These are phyloP conservation scores for Fusarium sp. DNA, from an alignment of 2,329 filamentous ascomycete genomes.

Conservation along the genomic window DNA sequence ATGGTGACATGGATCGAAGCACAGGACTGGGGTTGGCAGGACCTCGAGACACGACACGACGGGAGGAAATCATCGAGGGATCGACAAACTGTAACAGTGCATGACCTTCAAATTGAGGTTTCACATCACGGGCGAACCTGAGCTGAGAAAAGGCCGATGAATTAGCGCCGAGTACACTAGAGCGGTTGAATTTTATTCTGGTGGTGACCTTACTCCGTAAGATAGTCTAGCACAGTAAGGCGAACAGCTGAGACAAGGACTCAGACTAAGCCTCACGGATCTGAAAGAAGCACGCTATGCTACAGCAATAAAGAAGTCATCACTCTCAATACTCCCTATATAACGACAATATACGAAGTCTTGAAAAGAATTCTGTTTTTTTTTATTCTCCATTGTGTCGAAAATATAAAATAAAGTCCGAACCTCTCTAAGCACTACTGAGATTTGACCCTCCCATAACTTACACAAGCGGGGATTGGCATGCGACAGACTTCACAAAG, in stretches of 20 bases:
- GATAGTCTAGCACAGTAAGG: slow-evolving; percentile 19
- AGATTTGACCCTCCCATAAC: not conserved
- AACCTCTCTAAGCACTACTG: not conserved
- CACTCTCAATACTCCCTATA: no score
- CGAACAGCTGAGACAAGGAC: slow-evolving; percentile 31
- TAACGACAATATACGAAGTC: not conserved
- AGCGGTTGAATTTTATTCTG: slow-evolving; percentile 27
- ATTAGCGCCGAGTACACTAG: slow-evolving; percentile 7
- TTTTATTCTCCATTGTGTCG: no score
- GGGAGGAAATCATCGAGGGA: slow-evolving; percentile 23
- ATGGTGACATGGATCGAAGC: slow-evolving; percentile 39
- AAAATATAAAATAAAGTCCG: not conserved
- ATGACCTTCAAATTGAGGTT: slow-evolving; percentile 30
- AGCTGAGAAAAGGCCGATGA: slow-evolving; percentile 31
- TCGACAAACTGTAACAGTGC: slow-evolving; percentile 21
- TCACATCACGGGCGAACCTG: slow-evolving; percentile 43
- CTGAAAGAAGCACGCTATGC: not conserved
- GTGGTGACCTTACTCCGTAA: no score
- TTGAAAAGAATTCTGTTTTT: not conserved
- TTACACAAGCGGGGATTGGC: slow-evolving; percentile 20
- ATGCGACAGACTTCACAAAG: slow-evolving; percentile 25
- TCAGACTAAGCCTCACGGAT: not conserved
- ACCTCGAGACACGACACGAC: slow-evolving; percentile 26
- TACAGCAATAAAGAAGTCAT: not conserved
- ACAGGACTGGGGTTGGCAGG: slow-evolving; percentile 35